Percentiles rank a stretch among this genome's conserved stretches.
phyloP scores from a whole-genome alignment of 176 grass and related monocot species.

The Leersia perrieri region DNA sequence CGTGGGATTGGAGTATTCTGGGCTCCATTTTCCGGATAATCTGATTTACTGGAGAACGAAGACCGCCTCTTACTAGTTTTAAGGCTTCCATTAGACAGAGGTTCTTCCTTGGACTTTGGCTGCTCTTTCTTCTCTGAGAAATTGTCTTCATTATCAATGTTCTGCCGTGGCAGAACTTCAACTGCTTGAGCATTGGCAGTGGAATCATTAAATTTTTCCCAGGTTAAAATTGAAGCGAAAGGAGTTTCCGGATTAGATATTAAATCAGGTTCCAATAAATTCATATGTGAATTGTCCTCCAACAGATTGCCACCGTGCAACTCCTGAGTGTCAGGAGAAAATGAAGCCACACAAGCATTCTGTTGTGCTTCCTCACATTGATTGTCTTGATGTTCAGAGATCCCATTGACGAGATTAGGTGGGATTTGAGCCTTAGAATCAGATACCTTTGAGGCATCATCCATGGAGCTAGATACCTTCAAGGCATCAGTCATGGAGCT shows the following conservation, averaged over 20 bases:
- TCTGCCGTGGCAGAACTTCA: conserved; percentile 51
- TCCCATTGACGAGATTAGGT: conserved; percentile 36
- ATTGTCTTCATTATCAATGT: conserved; percentile 44
- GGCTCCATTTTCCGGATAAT: conserved; percentile 53
- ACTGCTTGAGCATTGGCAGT: conserved; percentile 26
- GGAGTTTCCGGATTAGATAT: conserved; percentile 45
- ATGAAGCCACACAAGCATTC: conserved; percentile 25
- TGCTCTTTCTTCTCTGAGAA: conserved; percentile 44
- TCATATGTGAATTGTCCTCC: conserved; percentile 41
- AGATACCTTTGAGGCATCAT: conserved; percentile 51
- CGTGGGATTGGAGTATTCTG: conserved; percentile 40
- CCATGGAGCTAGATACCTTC: conserved; percentile 44
- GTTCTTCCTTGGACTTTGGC: conserved; percentile 51
- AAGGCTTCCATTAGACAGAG: conserved; percentile 33
- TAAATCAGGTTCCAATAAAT: conserved; percentile 40
- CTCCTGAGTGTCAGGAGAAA: conserved; percentile 36
- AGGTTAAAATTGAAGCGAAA: conserved; percentile 19
- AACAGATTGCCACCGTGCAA: conserved; percentile 31
- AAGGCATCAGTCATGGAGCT: conserved; percentile 41
- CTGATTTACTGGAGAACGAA: conserved; percentile 68
- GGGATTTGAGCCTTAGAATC: conserved; percentile 45
- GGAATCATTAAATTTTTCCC: conserved; percentile 36
- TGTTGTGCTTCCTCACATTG: conserved; percentile 33
- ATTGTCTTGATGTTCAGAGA: conserved; percentile 39
- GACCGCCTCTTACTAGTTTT: conserved; percentile 74